phyloP scores from a whole-genome alignment of 164 flowering plant species.

The Vitis riparia region DNA sequence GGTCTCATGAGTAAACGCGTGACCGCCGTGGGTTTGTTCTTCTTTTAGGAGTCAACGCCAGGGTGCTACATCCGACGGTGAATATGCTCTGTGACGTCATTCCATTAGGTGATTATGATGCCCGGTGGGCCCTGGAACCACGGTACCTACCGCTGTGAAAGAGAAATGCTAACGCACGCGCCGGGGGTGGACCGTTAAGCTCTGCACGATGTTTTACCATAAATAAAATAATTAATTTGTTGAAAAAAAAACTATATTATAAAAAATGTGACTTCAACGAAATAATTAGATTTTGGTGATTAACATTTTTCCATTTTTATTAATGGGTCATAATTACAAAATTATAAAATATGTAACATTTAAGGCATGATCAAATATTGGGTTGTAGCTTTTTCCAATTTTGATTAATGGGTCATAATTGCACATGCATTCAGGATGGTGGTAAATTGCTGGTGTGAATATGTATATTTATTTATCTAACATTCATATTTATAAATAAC shows the following conservation, averaged over 20 bases:
- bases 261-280: too few relatives aligned
- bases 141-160: constrained; percentile 23
- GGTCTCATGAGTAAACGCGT: not conserved
- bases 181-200: not conserved
- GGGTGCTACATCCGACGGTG: not conserved
- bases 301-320: not conserved
- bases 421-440: too few relatives aligned
- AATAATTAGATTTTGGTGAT: too few relatives aligned
- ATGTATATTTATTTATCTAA: too few relatives aligned
- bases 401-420: too few relatives aligned
- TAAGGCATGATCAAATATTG: too few relatives aligned
- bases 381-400: too few relatives aligned
- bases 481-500: too few relatives aligned
- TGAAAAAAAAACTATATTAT: too few relatives aligned
- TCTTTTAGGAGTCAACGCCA: not conserved
- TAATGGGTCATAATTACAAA: not conserved
- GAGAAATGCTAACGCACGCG: constrained; percentile 19
- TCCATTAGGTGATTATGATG: constrained; percentile 5
- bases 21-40: constrained; percentile 8
- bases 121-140: constrained; percentile 1
- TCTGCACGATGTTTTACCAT: too few relatives aligned
- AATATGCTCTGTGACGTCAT: constrained; percentile 10
- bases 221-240: too few relatives aligned
- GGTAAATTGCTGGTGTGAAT: too few relatives aligned
- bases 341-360: not conserved